phyloP scores from a whole-genome alignment of 2,329 filamentous ascomycete genomes.

The Eutypa lata region DNA sequence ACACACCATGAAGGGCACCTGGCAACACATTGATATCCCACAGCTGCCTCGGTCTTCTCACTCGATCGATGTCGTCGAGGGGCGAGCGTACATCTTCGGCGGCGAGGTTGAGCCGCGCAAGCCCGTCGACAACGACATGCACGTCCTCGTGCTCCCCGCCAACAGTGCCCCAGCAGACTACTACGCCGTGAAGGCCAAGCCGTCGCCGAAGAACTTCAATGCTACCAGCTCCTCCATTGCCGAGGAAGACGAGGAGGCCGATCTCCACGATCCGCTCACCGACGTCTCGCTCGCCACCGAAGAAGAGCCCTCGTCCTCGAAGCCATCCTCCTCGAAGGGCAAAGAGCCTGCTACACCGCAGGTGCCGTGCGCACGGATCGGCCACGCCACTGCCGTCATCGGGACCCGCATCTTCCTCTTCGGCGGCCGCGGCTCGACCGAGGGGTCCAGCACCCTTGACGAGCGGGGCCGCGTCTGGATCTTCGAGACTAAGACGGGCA shows the following conservation, averaged over 20 bases:
- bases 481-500: conserved; percentile 62
- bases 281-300: conserved; percentile 38
- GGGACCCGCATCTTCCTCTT: conserved; percentile 74
- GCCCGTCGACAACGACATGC: conserved; percentile 70
- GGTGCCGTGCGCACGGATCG: conserved; percentile 67
- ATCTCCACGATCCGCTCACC: conserved; percentile 36
- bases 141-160: conserved; percentile 60
- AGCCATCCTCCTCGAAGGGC: conserved; percentile 16
- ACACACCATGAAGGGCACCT: conserved; percentile 51
- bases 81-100: conserved; percentile 67
- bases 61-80: conserved; percentile 57
- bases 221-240: conserved; percentile 12
- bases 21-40: conserved; percentile 55
- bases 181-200: conserved; percentile 50
- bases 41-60: conserved; percentile 72
- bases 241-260: conserved; percentile 26
- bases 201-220: conserved; percentile 29
- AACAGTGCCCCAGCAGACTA: conserved; percentile 58
- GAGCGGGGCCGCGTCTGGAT: conserved; percentile 75
- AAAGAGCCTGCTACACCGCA: conserved; percentile 39
- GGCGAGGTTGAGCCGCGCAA: conserved; percentile 66
- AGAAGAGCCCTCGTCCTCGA: conserved; percentile 9
- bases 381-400: conserved; percentile 68
- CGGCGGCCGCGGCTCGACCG: conserved; percentile 67
- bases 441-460: conserved; percentile 67